Conservation (phyloP, 1,139 yeast genomes). For the Saccharomycopsis crataegensis region DNA sequence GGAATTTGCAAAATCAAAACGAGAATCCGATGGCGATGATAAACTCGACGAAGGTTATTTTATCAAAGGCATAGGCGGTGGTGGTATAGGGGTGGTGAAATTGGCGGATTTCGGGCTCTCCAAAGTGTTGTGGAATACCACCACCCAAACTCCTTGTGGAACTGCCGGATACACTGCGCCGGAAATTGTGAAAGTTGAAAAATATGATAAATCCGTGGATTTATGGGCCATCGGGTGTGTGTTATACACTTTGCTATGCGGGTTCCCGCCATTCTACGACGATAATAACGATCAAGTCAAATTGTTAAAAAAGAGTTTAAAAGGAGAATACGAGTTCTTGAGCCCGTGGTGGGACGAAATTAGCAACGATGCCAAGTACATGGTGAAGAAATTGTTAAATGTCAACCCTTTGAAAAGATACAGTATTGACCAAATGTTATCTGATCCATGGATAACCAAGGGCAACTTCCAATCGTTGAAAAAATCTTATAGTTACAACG, state of each 20-base stretch:
- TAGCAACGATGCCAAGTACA: conserved; percentile 65
- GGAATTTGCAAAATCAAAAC: conserved; percentile 30
- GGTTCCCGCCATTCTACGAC: conserved; percentile 95
- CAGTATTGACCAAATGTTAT: conserved; percentile 67
- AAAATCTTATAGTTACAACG: conserved; percentile 4
- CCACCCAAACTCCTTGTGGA: conserved; percentile 82
- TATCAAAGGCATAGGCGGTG: conserved; percentile 74
- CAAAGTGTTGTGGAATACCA: conserved; percentile 63
- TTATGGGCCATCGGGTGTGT: conserved; percentile 97
- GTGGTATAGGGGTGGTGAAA: conserved; percentile 79
- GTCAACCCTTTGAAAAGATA: conserved; percentile 77
- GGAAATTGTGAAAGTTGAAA: conserved; percentile 81
- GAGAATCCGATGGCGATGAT: conserved; percentile 69
- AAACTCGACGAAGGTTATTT: conserved; percentile 87
- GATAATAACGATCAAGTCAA: conserved; percentile 53
- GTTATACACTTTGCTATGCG: conserved; percentile 80
- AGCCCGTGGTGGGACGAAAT: conserved; percentile 98
- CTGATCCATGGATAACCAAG: conserved; percentile 75
- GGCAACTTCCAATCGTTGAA: not conserved
- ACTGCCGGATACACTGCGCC: conserved; percentile 93
- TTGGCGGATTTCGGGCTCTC: conserved; percentile 93
- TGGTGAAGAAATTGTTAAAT: conserved; percentile 69
- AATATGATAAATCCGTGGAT: conserved; percentile 84
- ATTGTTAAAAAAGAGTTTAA: conserved; percentile 72
- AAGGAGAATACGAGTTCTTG: conserved; percentile 75